A percentile compares a stretch with the other conserved stretches of the same genome.
Evolutionary conservation across 495 filamentous ascomycete species (phyloP).

Genomic region (Xylaria venustula): DNA sequence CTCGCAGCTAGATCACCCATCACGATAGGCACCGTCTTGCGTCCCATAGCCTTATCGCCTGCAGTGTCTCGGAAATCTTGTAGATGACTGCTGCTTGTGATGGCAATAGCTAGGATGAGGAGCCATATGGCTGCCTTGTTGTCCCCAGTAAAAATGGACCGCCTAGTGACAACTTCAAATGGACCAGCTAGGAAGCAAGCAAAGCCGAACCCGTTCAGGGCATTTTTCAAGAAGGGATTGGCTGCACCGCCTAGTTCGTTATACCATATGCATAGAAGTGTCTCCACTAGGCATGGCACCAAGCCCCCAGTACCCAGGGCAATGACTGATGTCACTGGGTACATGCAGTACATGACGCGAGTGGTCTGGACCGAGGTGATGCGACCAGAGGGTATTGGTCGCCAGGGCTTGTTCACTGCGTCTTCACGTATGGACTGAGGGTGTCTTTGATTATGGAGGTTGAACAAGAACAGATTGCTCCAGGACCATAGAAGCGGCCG

Average conservation of each 20-base stretch:
- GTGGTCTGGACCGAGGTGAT: constrained; percentile 32
- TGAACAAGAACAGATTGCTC: constrained; percentile 37
- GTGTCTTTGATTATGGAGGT: constrained; percentile 46
- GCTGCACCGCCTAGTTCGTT: constrained; percentile 43
- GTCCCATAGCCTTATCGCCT: constrained; percentile 37
- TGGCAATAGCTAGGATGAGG: constrained; percentile 31
- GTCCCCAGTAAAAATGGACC: constrained; percentile 8
- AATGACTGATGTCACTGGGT: neutral
- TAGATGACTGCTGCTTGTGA: constrained; percentile 45
- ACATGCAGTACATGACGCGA: constrained; percentile 22
- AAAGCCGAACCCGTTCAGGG: constrained; percentile 41
- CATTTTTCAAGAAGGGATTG: constrained; percentile 31
- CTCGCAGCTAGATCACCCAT: constrained; percentile 36
- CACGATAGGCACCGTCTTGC: constrained; percentile 38
- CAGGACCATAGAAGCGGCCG: constrained; percentile 13
- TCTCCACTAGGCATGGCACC: constrained; percentile 29
- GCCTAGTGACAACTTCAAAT: constrained; percentile 2
- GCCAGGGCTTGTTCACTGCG: constrained; percentile 51
- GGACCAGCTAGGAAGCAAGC: constrained; percentile 25
- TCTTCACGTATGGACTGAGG: constrained; percentile 42
- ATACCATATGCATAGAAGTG: constrained; percentile 48
- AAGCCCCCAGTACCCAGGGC: constrained; percentile 7
- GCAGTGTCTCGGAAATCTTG: constrained; percentile 46
- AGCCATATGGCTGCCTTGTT: constrained; percentile 33
- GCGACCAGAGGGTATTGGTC: constrained; percentile 40